Percentiles rank a stretch among this genome's conserved stretches.
Conservation (phyloP, 1,284 basidiomycete species). For the Malassezia nana region DNA sequence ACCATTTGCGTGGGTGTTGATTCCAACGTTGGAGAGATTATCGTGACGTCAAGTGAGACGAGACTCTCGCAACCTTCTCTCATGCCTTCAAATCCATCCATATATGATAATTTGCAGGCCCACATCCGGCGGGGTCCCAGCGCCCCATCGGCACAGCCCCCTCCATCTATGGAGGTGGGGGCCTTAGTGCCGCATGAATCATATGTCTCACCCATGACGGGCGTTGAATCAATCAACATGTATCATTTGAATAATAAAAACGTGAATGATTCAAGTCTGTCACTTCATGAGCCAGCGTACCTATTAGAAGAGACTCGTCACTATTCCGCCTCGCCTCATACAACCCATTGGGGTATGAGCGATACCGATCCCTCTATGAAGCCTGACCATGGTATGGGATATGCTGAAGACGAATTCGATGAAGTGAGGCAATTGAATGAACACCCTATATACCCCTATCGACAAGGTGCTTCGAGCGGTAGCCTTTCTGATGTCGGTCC, state of each 20-base stretch:
- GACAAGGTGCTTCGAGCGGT: not conserved
- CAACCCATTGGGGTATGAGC: conserved; percentile 17
- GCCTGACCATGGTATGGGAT: conserved; percentile 33
- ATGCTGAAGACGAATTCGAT: conserved; percentile 41
- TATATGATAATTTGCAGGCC: conserved; percentile 1
- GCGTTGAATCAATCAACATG: not conserved
- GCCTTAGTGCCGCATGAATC: not conserved
- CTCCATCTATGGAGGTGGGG: not conserved
- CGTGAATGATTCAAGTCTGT: not conserved
- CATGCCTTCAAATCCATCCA: not conserved
- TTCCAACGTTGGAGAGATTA: too few species aligned
- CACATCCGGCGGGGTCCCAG: not conserved
- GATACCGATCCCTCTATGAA: conserved; percentile 26
- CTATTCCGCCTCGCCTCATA: too few species aligned
- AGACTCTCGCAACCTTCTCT: not conserved
- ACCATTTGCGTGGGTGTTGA: not conserved
- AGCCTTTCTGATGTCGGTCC: not conserved
- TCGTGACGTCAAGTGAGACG: not conserved
- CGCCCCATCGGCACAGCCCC: not conserved
- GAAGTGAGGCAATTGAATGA: conserved; percentile 29
- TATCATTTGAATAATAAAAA: not conserved
- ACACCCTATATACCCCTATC: conserved; percentile 6
- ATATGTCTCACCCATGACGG: not conserved
- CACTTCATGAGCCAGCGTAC: not conserved
- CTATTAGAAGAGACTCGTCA: not conserved